Evolutionary conservation across 73 alveolate species (phyloP).

Genomic region (Paramecium primaurelia): DNA sequence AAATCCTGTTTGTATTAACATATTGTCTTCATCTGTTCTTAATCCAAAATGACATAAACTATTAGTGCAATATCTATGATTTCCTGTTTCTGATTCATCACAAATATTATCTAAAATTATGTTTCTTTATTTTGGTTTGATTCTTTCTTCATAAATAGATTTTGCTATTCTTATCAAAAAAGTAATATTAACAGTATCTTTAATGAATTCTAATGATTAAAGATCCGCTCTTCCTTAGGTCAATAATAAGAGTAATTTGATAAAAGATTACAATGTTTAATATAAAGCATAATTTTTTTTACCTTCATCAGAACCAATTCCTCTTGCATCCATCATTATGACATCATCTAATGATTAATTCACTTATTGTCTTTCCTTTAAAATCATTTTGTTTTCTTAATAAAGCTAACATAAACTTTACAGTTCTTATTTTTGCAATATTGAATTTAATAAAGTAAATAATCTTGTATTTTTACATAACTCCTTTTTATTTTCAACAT

Average conservation of each 20-base stretch:
- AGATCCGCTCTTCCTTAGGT: neutral
- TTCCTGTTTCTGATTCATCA: neutral
- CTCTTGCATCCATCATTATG: neutral
- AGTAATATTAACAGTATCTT: neutral
- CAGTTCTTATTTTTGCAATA: neutral
- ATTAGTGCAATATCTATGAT: neutral
- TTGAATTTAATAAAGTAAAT: neutral
- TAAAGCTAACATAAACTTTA: neutral
- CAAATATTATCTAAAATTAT: slow-evolving; percentile 21
- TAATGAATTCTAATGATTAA: neutral
- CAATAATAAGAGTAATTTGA: neutral
- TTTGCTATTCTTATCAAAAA: neutral
- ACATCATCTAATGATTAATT: neutral
- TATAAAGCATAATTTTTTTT: neutral
- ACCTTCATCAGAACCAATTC: neutral
- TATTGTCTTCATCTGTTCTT: slow-evolving; percentile 28
- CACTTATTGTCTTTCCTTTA: neutral
- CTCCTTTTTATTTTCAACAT: neutral
- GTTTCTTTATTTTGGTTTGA: neutral
- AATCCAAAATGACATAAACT: neutral
- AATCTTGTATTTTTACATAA: slow-evolving; percentile 22
- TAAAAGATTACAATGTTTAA: neutral
- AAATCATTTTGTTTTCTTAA: neutral
- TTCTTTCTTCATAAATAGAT: slow-evolving; percentile 24
- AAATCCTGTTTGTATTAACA: neutral